Conservation (phyloP, 192 early-diverging fungal species). For the Backusella macrospora region DNA sequence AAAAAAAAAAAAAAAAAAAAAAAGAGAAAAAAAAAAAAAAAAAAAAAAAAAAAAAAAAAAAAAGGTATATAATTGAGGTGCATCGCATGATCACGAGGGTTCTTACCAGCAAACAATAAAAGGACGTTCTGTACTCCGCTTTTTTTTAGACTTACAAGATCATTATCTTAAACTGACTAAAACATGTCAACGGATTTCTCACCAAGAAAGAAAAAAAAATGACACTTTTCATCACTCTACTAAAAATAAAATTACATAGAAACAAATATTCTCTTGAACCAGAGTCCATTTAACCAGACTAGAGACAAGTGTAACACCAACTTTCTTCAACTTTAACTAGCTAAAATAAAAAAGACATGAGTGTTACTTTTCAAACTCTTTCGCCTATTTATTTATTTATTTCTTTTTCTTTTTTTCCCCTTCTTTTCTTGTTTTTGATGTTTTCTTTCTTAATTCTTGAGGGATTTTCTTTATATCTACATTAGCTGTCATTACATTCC, state of each 20-base stretch:
- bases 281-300: no score
- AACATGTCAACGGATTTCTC: not conserved
- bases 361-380: not conserved
- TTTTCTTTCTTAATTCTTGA: not conserved
- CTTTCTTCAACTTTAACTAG: not conserved
- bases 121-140: conserved; percentile 1
- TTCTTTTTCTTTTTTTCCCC: not conserved
- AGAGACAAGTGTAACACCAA: not conserved
- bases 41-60: not conserved
- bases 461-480: not conserved
- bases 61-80: not conserved
- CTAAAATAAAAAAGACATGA: not conserved
- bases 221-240: not conserved
- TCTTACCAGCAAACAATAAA: not conserved
- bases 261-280: no score
- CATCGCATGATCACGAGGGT: conserved; percentile 11
- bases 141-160: conserved; percentile 15
- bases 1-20: conserved; percentile 6
- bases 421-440: not conserved
- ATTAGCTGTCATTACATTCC: not conserved
- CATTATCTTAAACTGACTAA: conserved; percentile 9
- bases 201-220: not conserved
- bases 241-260: not conserved
- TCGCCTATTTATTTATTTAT: not conserved
- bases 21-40: conserved; percentile 1